Evolutionary conservation across 768 basidiomycete genomes (phyloP).

Genomic region (Agrocybe pediades): DNA sequence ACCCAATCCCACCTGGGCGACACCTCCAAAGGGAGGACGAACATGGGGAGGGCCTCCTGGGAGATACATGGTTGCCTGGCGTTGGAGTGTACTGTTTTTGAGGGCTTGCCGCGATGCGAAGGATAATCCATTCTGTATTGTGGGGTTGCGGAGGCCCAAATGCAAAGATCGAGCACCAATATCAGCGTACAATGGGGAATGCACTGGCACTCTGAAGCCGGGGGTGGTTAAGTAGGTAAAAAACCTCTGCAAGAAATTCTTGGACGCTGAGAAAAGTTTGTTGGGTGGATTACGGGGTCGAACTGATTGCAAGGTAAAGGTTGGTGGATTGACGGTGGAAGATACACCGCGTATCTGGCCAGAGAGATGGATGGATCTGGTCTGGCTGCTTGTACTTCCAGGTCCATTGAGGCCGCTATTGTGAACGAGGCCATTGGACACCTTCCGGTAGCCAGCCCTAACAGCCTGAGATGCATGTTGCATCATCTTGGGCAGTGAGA

Average conservation of each 20-base stretch:
- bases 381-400: slow-evolving; percentile 23
- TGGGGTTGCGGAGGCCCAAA: slow-evolving; percentile 21
- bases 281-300: slow-evolving; percentile 35
- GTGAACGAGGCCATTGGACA: slow-evolving; percentile 32
- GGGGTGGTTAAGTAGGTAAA: slow-evolving; percentile 61
- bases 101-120: slow-evolving; percentile 56
- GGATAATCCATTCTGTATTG: slow-evolving; percentile 60
- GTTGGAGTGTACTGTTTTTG: slow-evolving; percentile 39
- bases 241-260: slow-evolving; percentile 55
- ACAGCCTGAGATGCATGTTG: slow-evolving; percentile 47
- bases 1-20: slow-evolving; percentile 75
- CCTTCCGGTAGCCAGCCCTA: slow-evolving; percentile 42
- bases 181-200: slow-evolving; percentile 26
- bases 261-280: slow-evolving; percentile 53
- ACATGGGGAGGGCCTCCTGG: slow-evolving; percentile 52
- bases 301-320: slow-evolving; percentile 11
- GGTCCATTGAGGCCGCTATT: slow-evolving; percentile 26
- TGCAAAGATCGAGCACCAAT: slow-evolving; percentile 34
- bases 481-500: slow-evolving; percentile 32
- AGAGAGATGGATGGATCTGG: slow-evolving; percentile 48
- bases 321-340: slow-evolving; percentile 6
- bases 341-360: slow-evolving; percentile 34
- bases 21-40: slow-evolving; percentile 40
- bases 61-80: slow-evolving; percentile 44
- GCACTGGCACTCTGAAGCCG: slow-evolving; percentile 38